These are phyloP conservation scores for Zasmidium angulare DNA, from an alignment of 2,329 filamentous ascomycete genomes.

Conservation along the genomic window DNA sequence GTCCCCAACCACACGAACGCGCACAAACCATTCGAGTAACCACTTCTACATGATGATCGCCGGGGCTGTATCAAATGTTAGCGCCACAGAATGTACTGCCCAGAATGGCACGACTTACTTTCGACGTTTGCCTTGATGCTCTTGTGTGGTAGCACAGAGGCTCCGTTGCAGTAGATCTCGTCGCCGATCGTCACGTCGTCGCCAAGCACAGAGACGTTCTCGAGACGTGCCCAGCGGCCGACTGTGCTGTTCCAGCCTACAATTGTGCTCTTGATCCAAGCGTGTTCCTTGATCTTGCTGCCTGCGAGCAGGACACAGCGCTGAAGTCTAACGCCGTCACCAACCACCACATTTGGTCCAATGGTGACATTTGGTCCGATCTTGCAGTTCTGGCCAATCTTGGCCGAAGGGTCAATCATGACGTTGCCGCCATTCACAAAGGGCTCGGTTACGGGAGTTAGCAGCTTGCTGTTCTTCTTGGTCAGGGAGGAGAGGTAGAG, in stretches of 20 bases:
- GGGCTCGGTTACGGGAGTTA: slow-evolving; percentile 67
- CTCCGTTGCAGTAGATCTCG: slow-evolving; percentile 95
- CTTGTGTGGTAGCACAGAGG: slow-evolving; percentile 91
- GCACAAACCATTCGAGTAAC: neutral
- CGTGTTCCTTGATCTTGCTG: slow-evolving; percentile 96
- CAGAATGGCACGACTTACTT: slow-evolving; percentile 48
- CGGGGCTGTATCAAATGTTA: slow-evolving; percentile 19
- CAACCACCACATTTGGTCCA: slow-evolving; percentile 86
- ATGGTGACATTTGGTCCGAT: slow-evolving; percentile 98
- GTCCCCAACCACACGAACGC: neutral
- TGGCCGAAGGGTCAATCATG: slow-evolving; percentile 87
- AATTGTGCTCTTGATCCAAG: slow-evolving; percentile 98
- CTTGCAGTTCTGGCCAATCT: slow-evolving; percentile 97
- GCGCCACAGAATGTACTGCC: neutral
- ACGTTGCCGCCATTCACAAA: slow-evolving; percentile 94
- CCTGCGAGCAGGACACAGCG: slow-evolving; percentile 85
- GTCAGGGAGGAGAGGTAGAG: slow-evolving; percentile 90
- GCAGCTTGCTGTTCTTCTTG: slow-evolving; percentile 84
- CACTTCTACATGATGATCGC: slow-evolving; percentile 26
- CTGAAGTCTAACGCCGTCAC: slow-evolving; percentile 91
- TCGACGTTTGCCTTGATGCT: slow-evolving; percentile 98
- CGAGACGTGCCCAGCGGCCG: slow-evolving; percentile 90
- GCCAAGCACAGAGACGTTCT: slow-evolving; percentile 97
- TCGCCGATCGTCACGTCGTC: slow-evolving; percentile 98
- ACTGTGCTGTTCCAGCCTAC: slow-evolving; percentile 98